A percentile compares a stretch with the other conserved stretches of the same genome.
Evolutionary conservation across 345 rosid species (phyloP).

Genomic region (Citropsis articulata): DNA sequence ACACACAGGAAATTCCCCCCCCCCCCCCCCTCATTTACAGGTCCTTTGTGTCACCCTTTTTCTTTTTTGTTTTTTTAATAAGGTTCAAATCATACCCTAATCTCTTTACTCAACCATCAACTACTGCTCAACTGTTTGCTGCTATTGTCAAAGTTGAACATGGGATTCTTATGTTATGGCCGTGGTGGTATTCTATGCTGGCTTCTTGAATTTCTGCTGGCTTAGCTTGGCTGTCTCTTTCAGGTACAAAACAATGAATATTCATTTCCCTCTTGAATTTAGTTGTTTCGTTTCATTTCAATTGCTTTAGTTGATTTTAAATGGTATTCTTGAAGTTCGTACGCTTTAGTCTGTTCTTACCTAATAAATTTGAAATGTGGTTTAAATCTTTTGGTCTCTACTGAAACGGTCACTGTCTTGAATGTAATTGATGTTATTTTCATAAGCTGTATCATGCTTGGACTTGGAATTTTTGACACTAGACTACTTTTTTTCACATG

Average conservation of each 20-base stretch:
- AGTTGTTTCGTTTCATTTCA: slow-evolving; percentile 7
- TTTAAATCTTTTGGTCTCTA: slow-evolving; percentile 7
- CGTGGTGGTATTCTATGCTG: slow-evolving; percentile 16
- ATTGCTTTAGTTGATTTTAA: slow-evolving; percentile 16
- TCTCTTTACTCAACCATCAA: not conserved
- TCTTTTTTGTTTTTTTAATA: slow-evolving; percentile 3
- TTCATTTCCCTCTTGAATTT: slow-evolving; percentile 12
- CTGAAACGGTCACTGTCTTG: slow-evolving; percentile 9
- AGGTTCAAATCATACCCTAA: not conserved
- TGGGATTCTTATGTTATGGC: slow-evolving; percentile 5
- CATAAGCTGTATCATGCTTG: slow-evolving; percentile 21
- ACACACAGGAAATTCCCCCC: not conserved
- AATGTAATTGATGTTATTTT: slow-evolving; percentile 2
- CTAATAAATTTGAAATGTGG: slow-evolving; percentile 32
- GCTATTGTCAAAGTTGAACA: slow-evolving; percentile 28
- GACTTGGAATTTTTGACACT: slow-evolving; percentile 14
- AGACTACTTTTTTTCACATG: not conserved
- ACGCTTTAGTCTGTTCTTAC: slow-evolving; percentile 14
- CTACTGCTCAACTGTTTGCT: slow-evolving; percentile 23
- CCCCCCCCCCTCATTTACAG: slow-evolving; percentile 2
- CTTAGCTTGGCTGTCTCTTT: slow-evolving; percentile 18
- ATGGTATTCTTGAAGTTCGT: slow-evolving; percentile 16
- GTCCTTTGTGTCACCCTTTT: slow-evolving; percentile 12
- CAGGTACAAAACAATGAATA: slow-evolving; percentile 39
- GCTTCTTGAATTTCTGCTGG: slow-evolving; percentile 21